These are phyloP conservation scores for Pythium dissotocum DNA, from an alignment of 352 stramenopile genomes.

Conservation along the genomic window DNA sequence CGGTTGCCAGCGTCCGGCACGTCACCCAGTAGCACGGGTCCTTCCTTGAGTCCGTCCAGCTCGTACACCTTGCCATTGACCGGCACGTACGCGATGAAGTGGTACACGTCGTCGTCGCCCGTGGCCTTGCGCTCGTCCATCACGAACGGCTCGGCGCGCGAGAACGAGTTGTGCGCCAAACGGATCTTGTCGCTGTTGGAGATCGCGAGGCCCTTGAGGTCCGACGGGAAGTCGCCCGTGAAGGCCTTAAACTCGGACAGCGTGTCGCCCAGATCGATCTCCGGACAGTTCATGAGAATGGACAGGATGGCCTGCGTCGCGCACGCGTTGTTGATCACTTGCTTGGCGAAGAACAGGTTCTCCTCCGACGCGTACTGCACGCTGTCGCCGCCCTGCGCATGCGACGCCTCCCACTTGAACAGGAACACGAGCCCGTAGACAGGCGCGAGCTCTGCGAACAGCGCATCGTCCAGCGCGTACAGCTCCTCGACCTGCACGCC, in stretches of 20 bases:
- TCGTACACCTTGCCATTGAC: constrained; percentile 92
- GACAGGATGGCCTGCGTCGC: constrained; percentile 96
- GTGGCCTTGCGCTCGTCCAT: constrained; percentile 73
- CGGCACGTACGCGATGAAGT: constrained; percentile 97
- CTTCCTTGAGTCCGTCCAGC: constrained; percentile 92
- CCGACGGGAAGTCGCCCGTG: constrained; percentile 69
- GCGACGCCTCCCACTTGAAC: constrained; percentile 91
- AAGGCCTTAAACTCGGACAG: constrained; percentile 82
- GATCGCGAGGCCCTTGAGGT: constrained; percentile 85
- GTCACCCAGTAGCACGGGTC: constrained; percentile 88
- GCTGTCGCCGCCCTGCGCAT: constrained; percentile 37
- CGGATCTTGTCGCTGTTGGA: constrained; percentile 88
- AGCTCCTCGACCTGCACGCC: constrained; percentile 94
- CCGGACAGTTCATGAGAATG: constrained; percentile 92
- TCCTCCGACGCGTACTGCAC: constrained; percentile 34
- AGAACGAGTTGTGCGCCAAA: constrained; percentile 82
- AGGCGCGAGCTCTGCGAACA: constrained; percentile 64
- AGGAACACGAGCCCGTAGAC: constrained; percentile 96
- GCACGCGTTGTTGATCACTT: constrained; percentile 96
- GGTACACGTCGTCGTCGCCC: constrained; percentile 94
- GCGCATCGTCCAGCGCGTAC: constrained; percentile 90
- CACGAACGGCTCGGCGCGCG: constrained; percentile 78
- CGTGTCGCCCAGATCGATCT: constrained; percentile 66
- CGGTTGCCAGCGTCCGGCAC: constrained; percentile 29
- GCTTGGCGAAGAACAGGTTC: constrained; percentile 95